Conservation (phyloP, 2,329 filamentous ascomycete species). For the Sphaceloma murrayae region DNA sequence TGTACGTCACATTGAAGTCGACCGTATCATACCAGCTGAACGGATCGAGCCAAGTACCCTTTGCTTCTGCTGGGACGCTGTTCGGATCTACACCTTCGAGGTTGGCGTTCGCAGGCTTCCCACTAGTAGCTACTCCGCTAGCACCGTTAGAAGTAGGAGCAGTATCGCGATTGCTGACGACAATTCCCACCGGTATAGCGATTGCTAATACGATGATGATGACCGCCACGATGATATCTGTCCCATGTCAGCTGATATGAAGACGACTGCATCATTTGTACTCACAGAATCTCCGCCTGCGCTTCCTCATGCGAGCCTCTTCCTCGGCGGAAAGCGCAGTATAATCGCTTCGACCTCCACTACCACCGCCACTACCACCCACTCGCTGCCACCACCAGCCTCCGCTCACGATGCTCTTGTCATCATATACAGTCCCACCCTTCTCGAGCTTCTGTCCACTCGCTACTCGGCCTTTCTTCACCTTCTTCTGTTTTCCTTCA, state of each 20-base stretch:
- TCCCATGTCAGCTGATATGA: slow-evolving; percentile 18
- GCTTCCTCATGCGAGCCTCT: slow-evolving; percentile 34
- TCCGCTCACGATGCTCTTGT: slow-evolving; percentile 32
- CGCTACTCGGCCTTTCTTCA: slow-evolving; percentile 34
- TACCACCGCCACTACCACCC: slow-evolving; percentile 33
- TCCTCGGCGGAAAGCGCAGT: slow-evolving; percentile 26
- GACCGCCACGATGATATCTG: slow-evolving; percentile 26
- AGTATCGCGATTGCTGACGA: slow-evolving; percentile 36
- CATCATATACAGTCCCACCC: slow-evolving; percentile 30
- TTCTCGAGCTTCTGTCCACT: slow-evolving; percentile 40
- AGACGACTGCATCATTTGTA: background rate
- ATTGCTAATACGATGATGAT: slow-evolving; percentile 37
- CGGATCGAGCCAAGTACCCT: slow-evolving; percentile 73
- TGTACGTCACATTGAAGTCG: slow-evolving; percentile 93
- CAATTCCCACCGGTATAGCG: slow-evolving; percentile 39
- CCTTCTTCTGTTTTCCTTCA: background rate
- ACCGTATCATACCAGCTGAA: slow-evolving; percentile 84
- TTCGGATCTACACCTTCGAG: slow-evolving; percentile 36
- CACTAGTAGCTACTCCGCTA: slow-evolving; percentile 19
- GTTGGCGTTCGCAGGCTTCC: slow-evolving; percentile 36
- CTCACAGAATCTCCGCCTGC: slow-evolving; percentile 46
- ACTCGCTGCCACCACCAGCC: slow-evolving; percentile 35
- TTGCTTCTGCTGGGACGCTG: slow-evolving; percentile 47
- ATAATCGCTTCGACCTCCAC: slow-evolving; percentile 29
- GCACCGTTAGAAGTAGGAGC: slow-evolving; percentile 22